Base-by-base conservation (phyloP, 2,329 filamentous ascomycete species). In the Nemania bipapillata region DNA sequence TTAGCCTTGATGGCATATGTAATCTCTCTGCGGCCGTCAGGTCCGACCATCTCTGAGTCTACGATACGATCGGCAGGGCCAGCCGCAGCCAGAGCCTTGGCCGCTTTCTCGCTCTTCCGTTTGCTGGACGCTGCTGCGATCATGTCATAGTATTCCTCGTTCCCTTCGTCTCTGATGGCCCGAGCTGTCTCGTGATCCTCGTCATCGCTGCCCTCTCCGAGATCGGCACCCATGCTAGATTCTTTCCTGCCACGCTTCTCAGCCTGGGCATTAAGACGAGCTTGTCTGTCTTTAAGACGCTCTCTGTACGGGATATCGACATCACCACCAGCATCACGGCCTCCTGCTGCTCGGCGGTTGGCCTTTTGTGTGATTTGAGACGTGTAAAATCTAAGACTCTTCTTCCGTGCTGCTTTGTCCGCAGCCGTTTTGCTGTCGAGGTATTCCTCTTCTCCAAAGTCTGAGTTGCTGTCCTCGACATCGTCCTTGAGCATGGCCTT, bases 1-100 rank as follows among this genome's bases (percentile, higher is more conserved):
- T 99, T 99, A 89, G 98, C 97, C 83, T 94, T 89, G 5, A 99
- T 99, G 74, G 90, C 88, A 82, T 97, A 98, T 20, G 89, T 92
- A 79, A 99, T 97, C 81, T 93, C 93, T 68, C 96, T 86, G 83
- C 97, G 97, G 68, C 94, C 95, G 75, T 97, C 94, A 66, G 89
- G 84, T 49, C 92, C 93, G 50, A 97, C 80, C 75, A 87, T 85
- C 77, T 92, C 91, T 68, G 89, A 85, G 74, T 90, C 86, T 1
- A 91, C 84, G 1, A 91, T 83, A 3, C 87, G 85, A 69, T 91
- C 86, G 60, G 87, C 84, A 71, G 91, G 91, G 66, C 86, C 86
- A 20, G 91, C 91, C 2, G 85, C 83, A 20, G 85, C 85, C 52
- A 86, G 83, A 4, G 87, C 82, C 37, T 84, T 82, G n/a, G 85